Base-by-base conservation (phyloP, 164 flowering plant species). In the Tetrastigma voinierianum region DNA sequence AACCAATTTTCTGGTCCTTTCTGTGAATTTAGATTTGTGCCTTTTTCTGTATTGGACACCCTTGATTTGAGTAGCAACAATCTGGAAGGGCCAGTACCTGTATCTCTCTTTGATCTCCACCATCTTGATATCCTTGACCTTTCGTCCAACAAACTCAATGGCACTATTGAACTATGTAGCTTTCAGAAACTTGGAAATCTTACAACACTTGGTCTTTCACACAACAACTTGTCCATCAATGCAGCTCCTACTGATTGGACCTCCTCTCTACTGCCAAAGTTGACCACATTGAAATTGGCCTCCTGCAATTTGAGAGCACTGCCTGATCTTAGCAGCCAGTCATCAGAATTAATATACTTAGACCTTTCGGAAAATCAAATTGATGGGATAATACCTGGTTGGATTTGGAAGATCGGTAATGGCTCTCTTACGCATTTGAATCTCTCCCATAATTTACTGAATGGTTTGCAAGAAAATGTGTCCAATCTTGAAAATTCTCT, bases 361-460 rank as follows among this genome's bases (percentile, higher is more conserved):
- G 87, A 85, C 73, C 89, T 87, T 57, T 83, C 88, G 4, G 13
- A 62, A 57, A 86, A 84, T 54, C 63, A 68, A 43, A 79, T 84
- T 59, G 23, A 10, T 3, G 87, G 85, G 11, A 48, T 44, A 46
- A 64, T 81, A 46, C 91, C 88, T 3, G 56, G 57, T 6, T 86
- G 87, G 87, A 61, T 82, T 2, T 79, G 83, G 85, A 59, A 61
- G 1, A 21, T 74, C 47, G 61, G 71, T 15, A 6, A 17, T 12
- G 59, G 62, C 2, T 11, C 1, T 48, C 74, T 78, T 13, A 0
- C 0, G 0, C 9, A 57, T 16, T 24, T 86, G 51, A 81, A 84
- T 70, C 83, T 81, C 51, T 82, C 90, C 21, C 15, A 8, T 4
- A 86, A 86, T 51, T 16, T 12, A 7, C 62, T 86, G 3, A 25